A percentile compares a stretch with the other conserved stretches of the same genome.
Conservation (phyloP, 768 basidiomycete species). For the Amanita pallidorosea region DNA sequence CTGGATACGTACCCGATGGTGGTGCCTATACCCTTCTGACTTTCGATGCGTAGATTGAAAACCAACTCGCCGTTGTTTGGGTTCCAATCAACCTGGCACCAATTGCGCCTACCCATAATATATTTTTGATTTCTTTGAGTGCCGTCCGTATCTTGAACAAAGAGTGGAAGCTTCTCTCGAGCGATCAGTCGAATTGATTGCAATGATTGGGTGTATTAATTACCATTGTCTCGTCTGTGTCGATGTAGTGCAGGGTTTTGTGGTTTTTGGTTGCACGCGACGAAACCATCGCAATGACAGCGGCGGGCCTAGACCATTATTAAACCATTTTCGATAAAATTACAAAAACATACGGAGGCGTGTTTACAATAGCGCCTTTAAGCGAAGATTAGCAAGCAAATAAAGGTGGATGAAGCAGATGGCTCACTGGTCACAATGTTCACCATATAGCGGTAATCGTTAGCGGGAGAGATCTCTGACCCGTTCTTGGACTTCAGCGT, state of each 20-base stretch:
- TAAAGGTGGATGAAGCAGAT: background rate
- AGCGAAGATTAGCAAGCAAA: background rate
- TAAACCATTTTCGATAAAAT: background rate
- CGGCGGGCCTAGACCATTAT: constrained; percentile 41
- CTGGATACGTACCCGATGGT: constrained; percentile 59
- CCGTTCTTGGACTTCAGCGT: constrained; percentile 45
- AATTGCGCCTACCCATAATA: constrained; percentile 86
- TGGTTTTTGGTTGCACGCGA: constrained; percentile 73
- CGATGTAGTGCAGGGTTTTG: constrained; percentile 68
- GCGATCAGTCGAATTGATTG: background rate
- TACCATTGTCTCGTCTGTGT: constrained; percentile 89
- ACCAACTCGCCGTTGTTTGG: constrained; percentile 47
- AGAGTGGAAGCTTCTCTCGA: constrained; percentile 54
- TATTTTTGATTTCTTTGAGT: constrained; percentile 62
- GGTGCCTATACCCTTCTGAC: constrained; percentile 67
- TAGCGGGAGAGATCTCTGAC: constrained; percentile 34
- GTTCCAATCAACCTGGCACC: constrained; percentile 64
- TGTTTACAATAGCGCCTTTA: constrained; percentile 88
- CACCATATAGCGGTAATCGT: constrained; percentile 84
- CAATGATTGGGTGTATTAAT: background rate
- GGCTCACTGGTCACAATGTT: constrained; percentile 71
- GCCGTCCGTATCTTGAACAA: constrained; percentile 69
- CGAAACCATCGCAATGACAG: constrained; percentile 74
- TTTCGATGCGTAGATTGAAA: constrained; percentile 85
- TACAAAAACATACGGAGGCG: constrained; percentile 49